Base-by-base conservation (phyloP, 2,329 filamentous ascomycete genomes). In the Fusarium sarcochroum region DNA sequence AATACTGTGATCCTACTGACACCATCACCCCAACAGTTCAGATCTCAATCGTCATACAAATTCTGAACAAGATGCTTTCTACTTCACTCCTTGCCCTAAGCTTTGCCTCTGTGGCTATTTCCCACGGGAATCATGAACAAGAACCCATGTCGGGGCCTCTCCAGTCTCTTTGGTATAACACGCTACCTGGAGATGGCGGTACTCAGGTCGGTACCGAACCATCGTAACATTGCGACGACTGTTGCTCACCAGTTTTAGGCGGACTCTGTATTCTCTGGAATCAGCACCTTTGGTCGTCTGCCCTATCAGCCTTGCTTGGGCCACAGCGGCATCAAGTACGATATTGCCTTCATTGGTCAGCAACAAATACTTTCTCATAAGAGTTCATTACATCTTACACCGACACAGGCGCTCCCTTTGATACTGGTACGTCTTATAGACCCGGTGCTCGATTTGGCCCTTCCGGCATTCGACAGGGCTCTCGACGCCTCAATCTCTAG, bases 231-330 rank as follows among this genome's bases (percentile, higher is more conserved):
- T 23, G 27, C 4, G 9, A 30, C 10, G 27, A 11, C 4, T 3
- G 1, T 14, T 10, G 1, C 46, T 72, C 3, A 70, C 14, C 1
- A 4, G 0, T 2, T 34, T 1, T 1, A 94, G 91, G 93, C 93
- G 62, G 93, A 97, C 78, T 94, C 92, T 1, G 92, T 96, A 59
- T 97, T 96, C 80, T 95, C 92, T 2, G 93, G 93, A 27, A 96
- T 97, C 75, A 92, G 91, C 1, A 97, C 93, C 9, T 96, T 96
- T 76, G 93, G 92, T 13, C 89, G 92, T 50, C 82, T 96, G 41
- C 89, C 90, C 7, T 96, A 97, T 80, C 87, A 86, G 59, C 91
- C 92, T 5, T 97, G 93, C 76, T 83, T 97, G 6, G 83, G 87
- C n/a, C 90, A 86, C 65, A 85, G 88, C 40, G 85, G 89, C 25